phyloP scores from a whole-genome alignment of 2,329 filamentous ascomycete genomes.

The Bertia moriformis region DNA sequence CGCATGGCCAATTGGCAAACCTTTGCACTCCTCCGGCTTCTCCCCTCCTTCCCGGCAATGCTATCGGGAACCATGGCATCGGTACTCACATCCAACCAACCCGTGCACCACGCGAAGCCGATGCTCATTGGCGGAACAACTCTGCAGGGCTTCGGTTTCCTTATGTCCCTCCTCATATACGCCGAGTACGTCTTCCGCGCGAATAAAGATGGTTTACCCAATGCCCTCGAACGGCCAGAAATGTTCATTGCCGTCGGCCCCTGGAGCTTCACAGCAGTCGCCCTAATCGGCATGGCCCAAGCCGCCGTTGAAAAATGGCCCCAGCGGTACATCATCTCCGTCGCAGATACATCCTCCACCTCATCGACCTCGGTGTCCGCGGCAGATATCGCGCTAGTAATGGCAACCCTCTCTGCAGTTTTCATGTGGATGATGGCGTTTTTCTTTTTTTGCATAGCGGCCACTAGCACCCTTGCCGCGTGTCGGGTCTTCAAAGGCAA shows the following conservation, averaged over 20 bases:
- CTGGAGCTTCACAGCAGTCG: constrained; percentile 23
- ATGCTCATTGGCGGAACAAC: constrained; percentile 26
- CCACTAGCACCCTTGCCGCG: neutral
- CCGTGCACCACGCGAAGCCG: constrained; percentile 14
- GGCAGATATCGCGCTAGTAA: neutral
- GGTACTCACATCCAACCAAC: constrained; percentile 14
- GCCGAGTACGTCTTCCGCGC: constrained; percentile 23
- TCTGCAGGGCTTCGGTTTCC: constrained; percentile 27
- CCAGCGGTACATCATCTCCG: neutral
- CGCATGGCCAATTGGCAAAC: constrained; percentile 30
- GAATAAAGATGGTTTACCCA: constrained; percentile 24
- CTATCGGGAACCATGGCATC: constrained; percentile 27
- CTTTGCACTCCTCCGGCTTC: constrained; percentile 47
- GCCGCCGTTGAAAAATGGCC: neutral
- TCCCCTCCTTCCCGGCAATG: constrained; percentile 51
- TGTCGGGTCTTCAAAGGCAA: neutral
- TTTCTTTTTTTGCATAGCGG: neutral
- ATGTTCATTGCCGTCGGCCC: constrained; percentile 38
- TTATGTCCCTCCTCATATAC: constrained; percentile 26
- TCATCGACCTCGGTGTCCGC: neutral
- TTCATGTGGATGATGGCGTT: neutral
- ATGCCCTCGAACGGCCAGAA: constrained; percentile 20
- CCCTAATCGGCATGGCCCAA: constrained; percentile 26
- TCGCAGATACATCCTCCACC: neutral
- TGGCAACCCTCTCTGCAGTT: neutral